These are phyloP conservation scores for Cocos nucifera DNA, from an alignment of 176 grass and related monocot species.

Conservation along the genomic window DNA sequence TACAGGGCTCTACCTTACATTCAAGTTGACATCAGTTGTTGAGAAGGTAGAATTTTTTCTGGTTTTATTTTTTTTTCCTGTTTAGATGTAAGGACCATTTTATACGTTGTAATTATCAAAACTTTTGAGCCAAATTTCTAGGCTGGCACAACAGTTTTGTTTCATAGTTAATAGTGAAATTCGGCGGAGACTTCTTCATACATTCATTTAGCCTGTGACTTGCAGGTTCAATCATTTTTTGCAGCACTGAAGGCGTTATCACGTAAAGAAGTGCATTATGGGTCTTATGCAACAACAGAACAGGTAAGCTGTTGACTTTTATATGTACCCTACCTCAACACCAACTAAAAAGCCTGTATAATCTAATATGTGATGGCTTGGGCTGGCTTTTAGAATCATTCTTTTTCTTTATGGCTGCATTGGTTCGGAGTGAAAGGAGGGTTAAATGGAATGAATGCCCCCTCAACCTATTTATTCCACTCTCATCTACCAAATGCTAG, in stretches of 20 bases:
- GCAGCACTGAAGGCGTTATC: conserved; percentile 75
- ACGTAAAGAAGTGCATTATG: conserved; percentile 83
- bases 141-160: too few species aligned
- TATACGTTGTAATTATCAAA: too few species aligned
- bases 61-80: conserved; percentile 1
- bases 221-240: conserved; percentile 96
- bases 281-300: conserved; percentile 75
- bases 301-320: conserved; percentile 41
- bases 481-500: too few species aligned
- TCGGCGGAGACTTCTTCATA: too few species aligned
- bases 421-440: too few species aligned
- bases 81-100: too few species aligned
- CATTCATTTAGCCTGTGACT: conserved; percentile 2
- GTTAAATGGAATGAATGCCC: too few species aligned
- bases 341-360: not conserved
- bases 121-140: too few species aligned
- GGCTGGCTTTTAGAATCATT: not conserved
- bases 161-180: too few species aligned
- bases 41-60: conserved; percentile 56
- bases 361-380: not conserved
- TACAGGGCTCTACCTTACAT: conserved; percentile 96
- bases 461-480: too few species aligned
- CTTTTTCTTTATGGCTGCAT: too few species aligned
- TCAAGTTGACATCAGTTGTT: conserved; percentile 97
- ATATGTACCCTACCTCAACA: not conserved